phyloP scores from a whole-genome alignment of 179 eudicot species.

The Spergularia azorica region DNA sequence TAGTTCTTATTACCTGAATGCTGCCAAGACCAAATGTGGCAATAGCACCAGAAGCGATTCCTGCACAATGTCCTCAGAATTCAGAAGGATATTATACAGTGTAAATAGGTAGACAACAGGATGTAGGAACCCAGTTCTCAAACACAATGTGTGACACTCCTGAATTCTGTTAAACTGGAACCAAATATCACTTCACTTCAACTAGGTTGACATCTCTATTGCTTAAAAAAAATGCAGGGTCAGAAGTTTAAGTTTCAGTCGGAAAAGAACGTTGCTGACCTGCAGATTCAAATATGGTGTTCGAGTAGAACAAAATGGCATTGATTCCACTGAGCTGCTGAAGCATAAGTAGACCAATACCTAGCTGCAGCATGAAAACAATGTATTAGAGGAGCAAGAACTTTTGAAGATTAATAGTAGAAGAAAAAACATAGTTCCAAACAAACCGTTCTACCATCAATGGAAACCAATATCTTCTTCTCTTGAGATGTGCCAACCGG shows the following conservation, averaged over 20 bases:
- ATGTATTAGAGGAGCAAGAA: conserved; percentile 17
- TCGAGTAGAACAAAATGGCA: conserved; percentile 87
- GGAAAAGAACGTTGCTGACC: conserved; percentile 42
- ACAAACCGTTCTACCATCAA: conserved; percentile 65
- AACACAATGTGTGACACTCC: not conserved
- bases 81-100: not conserved
- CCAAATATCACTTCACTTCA: not conserved
- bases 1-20: conserved; percentile 39
- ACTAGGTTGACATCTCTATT: not conserved
- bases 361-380: conserved; percentile 56
- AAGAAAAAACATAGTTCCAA: conserved; percentile 14
- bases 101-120: not conserved
- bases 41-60: conserved; percentile 41
- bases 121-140: not conserved
- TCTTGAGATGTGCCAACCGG: conserved; percentile 56
- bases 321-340: conserved; percentile 91
- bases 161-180: not conserved
- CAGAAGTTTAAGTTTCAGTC: not conserved
- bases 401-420: not conserved
- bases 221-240: not conserved
- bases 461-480: conserved; percentile 77
- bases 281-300: conserved; percentile 76
- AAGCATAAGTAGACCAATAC: conserved; percentile 82
- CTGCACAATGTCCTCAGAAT: conserved; percentile 23
- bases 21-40: conserved; percentile 56